Evolutionary conservation across 2,329 filamentous ascomycete species (phyloP).

Genomic region (Parastagonospora nodorum): DNA sequence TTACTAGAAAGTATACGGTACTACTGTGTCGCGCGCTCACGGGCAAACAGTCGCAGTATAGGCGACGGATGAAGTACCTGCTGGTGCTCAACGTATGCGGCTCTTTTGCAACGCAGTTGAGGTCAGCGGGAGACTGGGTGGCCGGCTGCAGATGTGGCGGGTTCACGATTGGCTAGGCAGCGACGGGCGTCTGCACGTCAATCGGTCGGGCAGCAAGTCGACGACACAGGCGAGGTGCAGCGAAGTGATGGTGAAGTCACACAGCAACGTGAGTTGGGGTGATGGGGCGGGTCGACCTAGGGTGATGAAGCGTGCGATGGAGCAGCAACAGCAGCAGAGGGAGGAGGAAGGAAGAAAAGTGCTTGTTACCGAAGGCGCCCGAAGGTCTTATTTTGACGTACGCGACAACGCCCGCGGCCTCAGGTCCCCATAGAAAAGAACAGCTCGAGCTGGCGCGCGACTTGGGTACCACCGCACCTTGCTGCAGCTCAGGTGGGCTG

Average conservation of each 20-base stretch:
- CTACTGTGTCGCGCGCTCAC: conserved; percentile 22
- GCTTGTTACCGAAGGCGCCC: conserved; percentile 25
- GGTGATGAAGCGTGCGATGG: conserved; percentile 3
- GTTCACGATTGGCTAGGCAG: conserved; percentile 33
- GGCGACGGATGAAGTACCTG: conserved; percentile 31
- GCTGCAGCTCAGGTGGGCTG: conserved; percentile 28
- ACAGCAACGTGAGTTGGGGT: conserved; percentile 14
- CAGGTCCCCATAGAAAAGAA: conserved; percentile 30
- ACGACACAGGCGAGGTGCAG: conserved; percentile 14
- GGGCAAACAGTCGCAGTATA: conserved; percentile 15
- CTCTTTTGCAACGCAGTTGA: conserved; percentile 31
- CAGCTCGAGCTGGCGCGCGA: conserved; percentile 27
- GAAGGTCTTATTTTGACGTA: conserved; percentile 30
- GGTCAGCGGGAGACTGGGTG: conserved; percentile 24
- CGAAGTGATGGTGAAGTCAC: conserved; percentile 14
- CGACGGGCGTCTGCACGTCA: conserved; percentile 39
- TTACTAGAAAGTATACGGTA: conserved; percentile 27
- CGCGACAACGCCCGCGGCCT: conserved; percentile 19
- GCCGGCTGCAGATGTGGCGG: conserved; percentile 27
- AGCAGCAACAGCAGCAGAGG: conserved; percentile 20
- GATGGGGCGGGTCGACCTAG: neutral
- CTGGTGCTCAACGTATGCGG: conserved; percentile 26
- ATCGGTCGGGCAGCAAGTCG: conserved; percentile 38
- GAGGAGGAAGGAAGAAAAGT: conserved; percentile 17
- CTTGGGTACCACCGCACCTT: conserved; percentile 34